Base-by-base conservation (phyloP, 2,329 filamentous ascomycete genomes). In the Daldinia eschscholtzii region DNA sequence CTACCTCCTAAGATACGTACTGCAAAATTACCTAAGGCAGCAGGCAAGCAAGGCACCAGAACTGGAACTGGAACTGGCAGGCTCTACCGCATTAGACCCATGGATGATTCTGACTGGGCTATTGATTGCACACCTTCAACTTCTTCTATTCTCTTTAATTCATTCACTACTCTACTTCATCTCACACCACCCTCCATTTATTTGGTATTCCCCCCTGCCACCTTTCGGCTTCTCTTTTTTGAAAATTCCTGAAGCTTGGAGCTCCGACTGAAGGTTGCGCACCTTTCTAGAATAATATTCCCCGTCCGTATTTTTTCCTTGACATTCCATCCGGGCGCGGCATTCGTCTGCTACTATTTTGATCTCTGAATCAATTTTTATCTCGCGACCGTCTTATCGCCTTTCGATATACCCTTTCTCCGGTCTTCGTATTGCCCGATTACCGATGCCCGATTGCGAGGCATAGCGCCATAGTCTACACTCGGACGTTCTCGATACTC, bases 61-160 rank as follows among this genome's bases (percentile, higher is more conserved):
- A 57, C 50, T 39, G 41, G 57, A 35, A 61, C 20, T 57, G 20
- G 23, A 39, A 57, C 39, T 50, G 52, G 57, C 42, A 61, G 57
- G 44, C 62, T 64, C 50, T 48, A 37, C 67, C 66, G 64, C 55
- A 61, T 69, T 50, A 39, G 63, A 69, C 64, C 67, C 64, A 67
- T 60, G 57, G 44, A 41, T 66, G 63, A 62, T 37, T 61, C 42
- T 56, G 48, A 65, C 62, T 60, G 59, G 56, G 57, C 52, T 64
- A 57, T 57, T 64, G 56, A 61, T 46, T 65, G 57, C 48, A 60
- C 59, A 53, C 57, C 52, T 62, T 46, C 58, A 65, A 57, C 63
- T 64, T 65, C 52, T 42, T 65, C 57, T 61, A 71, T 55, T 56
- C 55, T 18, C 3, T 57, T 30, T 41, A 37, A 6, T 44, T 44